These are phyloP conservation scores for Fusarium stilboides DNA, from an alignment of 2,329 filamentous ascomycete genomes.

Conservation along the genomic window DNA sequence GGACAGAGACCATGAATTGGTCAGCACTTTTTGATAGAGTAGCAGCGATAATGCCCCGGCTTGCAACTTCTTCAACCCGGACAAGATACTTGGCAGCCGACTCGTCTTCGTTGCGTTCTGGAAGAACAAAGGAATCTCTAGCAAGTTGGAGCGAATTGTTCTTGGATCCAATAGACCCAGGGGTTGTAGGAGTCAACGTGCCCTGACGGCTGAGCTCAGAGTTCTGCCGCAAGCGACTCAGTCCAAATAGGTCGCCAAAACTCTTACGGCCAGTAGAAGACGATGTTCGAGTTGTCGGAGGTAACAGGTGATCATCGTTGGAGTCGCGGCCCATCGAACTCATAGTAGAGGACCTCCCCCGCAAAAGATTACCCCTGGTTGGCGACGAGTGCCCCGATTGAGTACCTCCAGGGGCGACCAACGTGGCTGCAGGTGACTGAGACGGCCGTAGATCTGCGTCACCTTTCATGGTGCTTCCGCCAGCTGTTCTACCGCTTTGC, in stretches of 20 bases:
- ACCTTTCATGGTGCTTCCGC: conserved; percentile 37
- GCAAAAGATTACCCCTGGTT: conserved; percentile 71
- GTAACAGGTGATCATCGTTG: conserved; percentile 77
- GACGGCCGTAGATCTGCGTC: conserved; percentile 36
- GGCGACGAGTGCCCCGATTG: conserved; percentile 78
- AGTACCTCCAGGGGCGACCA: conserved; percentile 59
- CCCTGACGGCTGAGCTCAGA: conserved; percentile 81
- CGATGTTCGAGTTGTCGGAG: conserved; percentile 81
- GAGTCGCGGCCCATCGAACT: conserved; percentile 84
- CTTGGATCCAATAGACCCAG: conserved; percentile 80
- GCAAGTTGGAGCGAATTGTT: conserved; percentile 86
- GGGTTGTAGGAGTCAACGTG: conserved; percentile 78
- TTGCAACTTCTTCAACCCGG: conserved; percentile 84
- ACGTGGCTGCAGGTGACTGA: conserved; percentile 63
- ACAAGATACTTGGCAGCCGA: conserved; percentile 91
- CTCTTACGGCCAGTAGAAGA: conserved; percentile 94
- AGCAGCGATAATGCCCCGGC: conserved; percentile 86
- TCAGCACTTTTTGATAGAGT: conserved; percentile 90
- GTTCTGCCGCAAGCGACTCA: conserved; percentile 85
- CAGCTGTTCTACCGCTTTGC: conserved; percentile 50
- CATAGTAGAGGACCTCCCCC: conserved; percentile 90
- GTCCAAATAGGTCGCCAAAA: conserved; percentile 88
- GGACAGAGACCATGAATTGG: conserved; percentile 83
- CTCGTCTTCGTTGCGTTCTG: conserved; percentile 87
- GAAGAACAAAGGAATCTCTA: conserved; percentile 79